phyloP scores from a whole-genome alignment of 2,329 filamentous ascomycete genomes.

The Exophiala mesophila region DNA sequence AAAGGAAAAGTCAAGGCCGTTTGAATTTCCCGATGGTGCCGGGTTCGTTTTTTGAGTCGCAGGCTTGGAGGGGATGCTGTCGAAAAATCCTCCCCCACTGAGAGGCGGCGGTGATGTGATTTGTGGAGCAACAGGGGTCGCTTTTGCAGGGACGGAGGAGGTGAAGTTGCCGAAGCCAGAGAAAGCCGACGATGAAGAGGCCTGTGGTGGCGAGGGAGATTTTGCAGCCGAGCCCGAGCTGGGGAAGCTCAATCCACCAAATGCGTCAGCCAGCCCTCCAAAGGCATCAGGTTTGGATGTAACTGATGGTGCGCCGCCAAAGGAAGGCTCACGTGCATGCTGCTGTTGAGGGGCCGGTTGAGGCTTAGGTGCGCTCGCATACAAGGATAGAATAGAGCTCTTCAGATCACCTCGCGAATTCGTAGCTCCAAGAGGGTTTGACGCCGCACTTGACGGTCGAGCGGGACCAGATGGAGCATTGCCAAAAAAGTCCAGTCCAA shows the following conservation, averaged over 20 bases:
- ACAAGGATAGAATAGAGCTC: constrained; percentile 93
- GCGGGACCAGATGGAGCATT: constrained; percentile 61
- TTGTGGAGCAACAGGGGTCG: constrained; percentile 42
- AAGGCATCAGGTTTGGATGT: constrained; percentile 48
- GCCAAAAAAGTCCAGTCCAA: constrained; percentile 90
- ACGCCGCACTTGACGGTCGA: constrained; percentile 75
- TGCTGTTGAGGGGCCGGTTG: constrained; percentile 51
- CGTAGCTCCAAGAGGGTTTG: constrained; percentile 52
- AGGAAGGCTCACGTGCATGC: constrained; percentile 58
- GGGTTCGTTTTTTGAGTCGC: constrained; percentile 40
- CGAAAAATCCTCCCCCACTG: constrained; percentile 79
- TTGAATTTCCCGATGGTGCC: constrained; percentile 49
- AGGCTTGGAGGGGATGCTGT: constrained; percentile 58
- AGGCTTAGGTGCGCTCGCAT: constrained; percentile 78
- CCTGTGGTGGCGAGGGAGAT: constrained; percentile 31
- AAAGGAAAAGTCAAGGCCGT: constrained; percentile 62
- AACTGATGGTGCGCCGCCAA: constrained; percentile 63
- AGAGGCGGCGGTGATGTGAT: constrained; percentile 47
- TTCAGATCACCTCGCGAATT: constrained; percentile 89
- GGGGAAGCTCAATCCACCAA: constrained; percentile 64
- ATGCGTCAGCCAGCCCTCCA: constrained; percentile 75
- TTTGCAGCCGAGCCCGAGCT: constrained; percentile 43
- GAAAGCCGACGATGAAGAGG: constrained; percentile 53
- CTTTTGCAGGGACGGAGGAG: constrained; percentile 35
- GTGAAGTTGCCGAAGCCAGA: constrained; percentile 53